Conservation (phyloP, 805 yeast species). For the Lipomyces orientalis region DNA sequence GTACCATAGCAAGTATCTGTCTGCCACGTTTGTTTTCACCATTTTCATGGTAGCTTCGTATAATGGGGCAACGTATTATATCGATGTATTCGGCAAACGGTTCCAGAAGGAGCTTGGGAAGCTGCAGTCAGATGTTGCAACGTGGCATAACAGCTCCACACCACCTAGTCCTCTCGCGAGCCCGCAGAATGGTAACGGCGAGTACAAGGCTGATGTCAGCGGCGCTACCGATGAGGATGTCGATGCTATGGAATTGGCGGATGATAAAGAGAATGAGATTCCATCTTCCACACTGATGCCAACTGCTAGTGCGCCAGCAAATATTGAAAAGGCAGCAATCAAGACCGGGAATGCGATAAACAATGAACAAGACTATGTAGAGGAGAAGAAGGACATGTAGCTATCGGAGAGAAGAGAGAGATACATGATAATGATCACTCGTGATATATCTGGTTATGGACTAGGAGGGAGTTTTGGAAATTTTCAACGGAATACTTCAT, state of each 20-base stretch:
- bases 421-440: background rate
- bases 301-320: background rate
- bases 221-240: conserved; percentile 20
- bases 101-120: conserved; percentile 82
- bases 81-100: conserved; percentile 88
- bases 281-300: background rate
- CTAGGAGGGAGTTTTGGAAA: background rate
- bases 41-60: conserved; percentile 83
- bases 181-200: conserved; percentile 7
- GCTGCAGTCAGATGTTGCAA: conserved; percentile 72
- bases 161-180: conserved; percentile 30
- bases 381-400: background rate
- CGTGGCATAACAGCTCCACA: conserved; percentile 40
- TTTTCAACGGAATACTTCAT: background rate
- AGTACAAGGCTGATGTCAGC: background rate
- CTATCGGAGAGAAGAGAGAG: background rate
- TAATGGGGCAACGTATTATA: conserved; percentile 93
- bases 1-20: conserved; percentile 70
- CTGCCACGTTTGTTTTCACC: conserved; percentile 67
- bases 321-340: background rate
- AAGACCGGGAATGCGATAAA: background rate
- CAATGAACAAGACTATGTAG: background rate
- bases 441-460: background rate
- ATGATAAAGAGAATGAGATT: background rate
- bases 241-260: conserved; percentile 13